Evolutionary conservation across 257 asterid species (phyloP).

Genomic region (Scutellaria minor): DNA sequence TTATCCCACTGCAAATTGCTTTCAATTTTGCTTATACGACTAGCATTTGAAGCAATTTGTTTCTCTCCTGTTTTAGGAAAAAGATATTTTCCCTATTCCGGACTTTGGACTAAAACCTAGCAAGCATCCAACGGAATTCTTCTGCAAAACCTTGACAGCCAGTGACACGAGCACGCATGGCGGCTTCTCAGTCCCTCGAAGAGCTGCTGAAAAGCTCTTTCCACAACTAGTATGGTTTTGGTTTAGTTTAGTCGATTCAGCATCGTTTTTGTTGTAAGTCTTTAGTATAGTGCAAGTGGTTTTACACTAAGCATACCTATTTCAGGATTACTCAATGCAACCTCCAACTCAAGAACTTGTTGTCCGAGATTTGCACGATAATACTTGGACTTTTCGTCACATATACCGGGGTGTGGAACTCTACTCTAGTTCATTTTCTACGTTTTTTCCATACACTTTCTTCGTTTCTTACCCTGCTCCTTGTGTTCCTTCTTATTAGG

Average conservation of each 20-base stretch:
- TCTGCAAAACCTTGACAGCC: slow-evolving; percentile 95
- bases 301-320: background rate
- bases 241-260: slow-evolving; percentile 15
- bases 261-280: background rate
- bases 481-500: slow-evolving; percentile 53
- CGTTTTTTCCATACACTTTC: background rate
- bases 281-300: background rate
- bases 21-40: background rate
- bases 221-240: slow-evolving; percentile 69
- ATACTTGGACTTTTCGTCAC: slow-evolving; percentile 96
- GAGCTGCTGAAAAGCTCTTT: slow-evolving; percentile 96
- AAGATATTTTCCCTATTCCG: slow-evolving; percentile 83
- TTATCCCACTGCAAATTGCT: slow-evolving; percentile 2
- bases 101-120: slow-evolving; percentile 79
- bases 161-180: slow-evolving; percentile 99
- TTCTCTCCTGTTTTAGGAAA: slow-evolving; percentile 58
- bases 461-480: slow-evolving; percentile 4
- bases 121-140: slow-evolving; percentile 89
- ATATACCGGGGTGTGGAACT: slow-evolving; percentile 71
- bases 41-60: too few species aligned
- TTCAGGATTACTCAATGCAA: slow-evolving; percentile 90
- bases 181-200: slow-evolving; percentile 94
- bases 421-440: background rate
- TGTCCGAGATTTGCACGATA: slow-evolving; percentile 87
- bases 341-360: slow-evolving; percentile 98